Evolutionary conservation across 441 rosid genomes (phyloP).

Genomic region (Jatropha podagrica): DNA sequence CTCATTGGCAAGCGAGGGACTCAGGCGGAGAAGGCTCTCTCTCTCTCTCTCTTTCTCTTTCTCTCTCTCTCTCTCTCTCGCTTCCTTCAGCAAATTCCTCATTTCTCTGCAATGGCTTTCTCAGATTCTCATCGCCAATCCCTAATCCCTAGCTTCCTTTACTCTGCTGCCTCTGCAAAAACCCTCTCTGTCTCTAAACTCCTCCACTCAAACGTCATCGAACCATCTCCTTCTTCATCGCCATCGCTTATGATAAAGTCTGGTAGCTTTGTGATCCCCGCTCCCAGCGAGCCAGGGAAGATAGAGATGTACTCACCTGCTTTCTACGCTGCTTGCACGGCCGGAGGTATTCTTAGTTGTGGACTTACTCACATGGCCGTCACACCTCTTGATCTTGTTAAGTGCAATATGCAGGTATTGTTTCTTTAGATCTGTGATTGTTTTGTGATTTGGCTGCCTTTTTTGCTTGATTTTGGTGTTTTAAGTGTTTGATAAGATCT

Average conservation of each 20-base stretch:
- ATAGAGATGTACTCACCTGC: slow-evolving; percentile 95
- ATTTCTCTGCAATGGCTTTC: slow-evolving; percentile 28
- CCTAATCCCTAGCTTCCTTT: slow-evolving; percentile 76
- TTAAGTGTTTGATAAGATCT: not conserved
- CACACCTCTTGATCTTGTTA: slow-evolving; percentile 99
- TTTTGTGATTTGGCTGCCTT: not conserved
- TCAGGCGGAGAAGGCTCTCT: not conserved
- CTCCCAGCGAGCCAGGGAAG: slow-evolving; percentile 77
- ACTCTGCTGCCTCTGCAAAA: slow-evolving; percentile 42
- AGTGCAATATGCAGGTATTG: slow-evolving; percentile 96
- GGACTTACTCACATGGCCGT: slow-evolving; percentile 96
- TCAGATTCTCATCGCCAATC: slow-evolving; percentile 54
- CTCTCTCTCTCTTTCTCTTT: not conserved
- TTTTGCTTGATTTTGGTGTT: not conserved
- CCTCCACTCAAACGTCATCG: slow-evolving; percentile 15
- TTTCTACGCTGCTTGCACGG: slow-evolving; percentile 91
- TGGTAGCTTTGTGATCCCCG: slow-evolving; percentile 45
- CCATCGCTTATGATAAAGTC: slow-evolving; percentile 32
- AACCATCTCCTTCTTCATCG: slow-evolving; percentile 12
- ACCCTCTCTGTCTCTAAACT: slow-evolving; percentile 30
- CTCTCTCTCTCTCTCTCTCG: not conserved
- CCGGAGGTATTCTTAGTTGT: slow-evolving; percentile 92
- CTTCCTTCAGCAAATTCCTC: slow-evolving; percentile 1
- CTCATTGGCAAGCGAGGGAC: slow-evolving; percentile 16
- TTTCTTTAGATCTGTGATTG: slow-evolving; percentile 10